Evolutionary conservation across 768 basidiomycete genomes (phyloP).

Genomic region (Chalciporus sphaerocephalus): DNA sequence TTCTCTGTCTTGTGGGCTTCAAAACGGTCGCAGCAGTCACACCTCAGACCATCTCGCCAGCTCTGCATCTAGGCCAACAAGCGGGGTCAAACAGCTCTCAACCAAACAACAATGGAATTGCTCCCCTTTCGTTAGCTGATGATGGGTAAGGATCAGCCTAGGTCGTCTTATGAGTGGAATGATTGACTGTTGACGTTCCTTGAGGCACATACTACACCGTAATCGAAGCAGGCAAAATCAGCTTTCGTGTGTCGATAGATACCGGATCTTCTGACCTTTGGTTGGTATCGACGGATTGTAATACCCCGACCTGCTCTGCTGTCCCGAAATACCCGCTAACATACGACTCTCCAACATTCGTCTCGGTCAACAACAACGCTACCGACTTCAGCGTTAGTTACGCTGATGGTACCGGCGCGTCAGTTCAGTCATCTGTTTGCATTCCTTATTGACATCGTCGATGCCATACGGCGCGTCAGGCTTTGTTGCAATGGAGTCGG

Average conservation of each 20-base stretch:
- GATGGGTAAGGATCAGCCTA: conserved; percentile 46
- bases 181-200: conserved; percentile 3
- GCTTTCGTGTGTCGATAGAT: conserved; percentile 67
- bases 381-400: conserved; percentile 60
- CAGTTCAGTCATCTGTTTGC: neutral
- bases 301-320: conserved; percentile 46
- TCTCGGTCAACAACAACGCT: conserved; percentile 53
- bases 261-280: conserved; percentile 63
- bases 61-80: conserved; percentile 10
- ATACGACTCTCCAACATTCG: conserved; percentile 64
- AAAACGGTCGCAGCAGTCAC: conserved; percentile 6
- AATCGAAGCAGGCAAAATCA: conserved; percentile 56
- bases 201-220: conserved; percentile 65
- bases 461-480: conserved; percentile 53
- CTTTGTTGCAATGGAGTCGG: conserved; percentile 63
- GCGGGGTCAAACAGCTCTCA: conserved; percentile 12
- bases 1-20: too few relatives aligned
- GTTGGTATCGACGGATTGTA: conserved; percentile 63
- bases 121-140: conserved; percentile 40
- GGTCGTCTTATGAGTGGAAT: neutral
- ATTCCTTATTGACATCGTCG: conserved; percentile 1
- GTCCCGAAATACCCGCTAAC: conserved; percentile 69
- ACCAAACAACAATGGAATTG: conserved; percentile 38
- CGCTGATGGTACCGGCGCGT: conserved; percentile 65
- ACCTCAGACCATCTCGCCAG: conserved; percentile 3